phyloP scores from a whole-genome alignment of 805 yeast genomes.

The Ogataea paradorogensis region DNA sequence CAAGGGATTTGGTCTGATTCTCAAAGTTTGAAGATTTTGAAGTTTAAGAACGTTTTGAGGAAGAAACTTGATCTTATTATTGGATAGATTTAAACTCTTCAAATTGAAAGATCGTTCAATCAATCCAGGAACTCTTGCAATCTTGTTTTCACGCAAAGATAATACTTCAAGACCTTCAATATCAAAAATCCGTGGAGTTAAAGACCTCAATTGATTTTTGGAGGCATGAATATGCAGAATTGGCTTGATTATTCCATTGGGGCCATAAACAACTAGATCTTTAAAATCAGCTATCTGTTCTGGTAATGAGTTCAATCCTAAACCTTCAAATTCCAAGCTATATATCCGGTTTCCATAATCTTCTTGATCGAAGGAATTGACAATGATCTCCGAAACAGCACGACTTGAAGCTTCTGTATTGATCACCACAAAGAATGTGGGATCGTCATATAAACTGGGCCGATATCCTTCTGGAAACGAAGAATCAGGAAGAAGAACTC shows the following conservation, averaged over 20 bases:
- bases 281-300: constrained; percentile 57
- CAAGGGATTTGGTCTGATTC: constrained; percentile 56
- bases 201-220: constrained; percentile 44
- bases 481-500: constrained; percentile 29
- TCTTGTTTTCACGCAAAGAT: constrained; percentile 48
- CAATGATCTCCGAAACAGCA: constrained; percentile 41
- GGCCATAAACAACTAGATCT: constrained; percentile 46
- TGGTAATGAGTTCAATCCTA: constrained; percentile 49
- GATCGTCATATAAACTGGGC: constrained; percentile 34
- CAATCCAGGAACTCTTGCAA: constrained; percentile 47
- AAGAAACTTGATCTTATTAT: constrained; percentile 48
- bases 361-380: constrained; percentile 44
- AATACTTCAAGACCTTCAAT: constrained; percentile 49
- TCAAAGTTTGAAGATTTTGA: constrained; percentile 40
- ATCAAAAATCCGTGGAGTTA: constrained; percentile 51
- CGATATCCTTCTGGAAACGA: constrained; percentile 29
- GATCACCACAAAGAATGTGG: constrained; percentile 31
- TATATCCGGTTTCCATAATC: constrained; percentile 34
- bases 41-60: constrained; percentile 54
- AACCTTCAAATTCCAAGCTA: constrained; percentile 44
- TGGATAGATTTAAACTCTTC: constrained; percentile 49
- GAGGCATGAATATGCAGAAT: constrained; percentile 47
- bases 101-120: constrained; percentile 41
- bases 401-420: constrained; percentile 21
- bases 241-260: constrained; percentile 35